Conservation (phyloP, 1,284 basidiomycete species). For the Fomitiporia mediterranea region DNA sequence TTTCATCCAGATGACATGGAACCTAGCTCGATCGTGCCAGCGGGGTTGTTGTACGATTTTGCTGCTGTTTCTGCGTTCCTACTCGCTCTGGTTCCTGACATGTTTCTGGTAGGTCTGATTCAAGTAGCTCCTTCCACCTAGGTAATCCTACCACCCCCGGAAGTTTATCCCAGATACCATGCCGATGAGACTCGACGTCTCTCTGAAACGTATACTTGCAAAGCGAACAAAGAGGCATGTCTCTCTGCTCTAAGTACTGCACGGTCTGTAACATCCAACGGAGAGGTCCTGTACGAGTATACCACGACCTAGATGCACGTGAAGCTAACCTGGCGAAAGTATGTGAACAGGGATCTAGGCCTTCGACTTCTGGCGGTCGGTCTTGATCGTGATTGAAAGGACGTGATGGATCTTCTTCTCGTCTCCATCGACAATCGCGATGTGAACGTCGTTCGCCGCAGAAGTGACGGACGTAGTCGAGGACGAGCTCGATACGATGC, state of each 20-base stretch:
- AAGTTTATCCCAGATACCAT: slow-evolving; percentile 44
- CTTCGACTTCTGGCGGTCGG: slow-evolving; percentile 23
- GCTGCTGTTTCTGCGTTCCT: neutral
- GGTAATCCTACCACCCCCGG: slow-evolving; percentile 43
- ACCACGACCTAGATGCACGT: slow-evolving; percentile 47
- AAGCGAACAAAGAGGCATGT: slow-evolving; percentile 33
- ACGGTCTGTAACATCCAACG: slow-evolving; percentile 50
- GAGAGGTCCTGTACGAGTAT: slow-evolving; percentile 46
- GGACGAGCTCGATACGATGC: slow-evolving; percentile 44
- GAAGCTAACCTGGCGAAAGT: slow-evolving; percentile 41
- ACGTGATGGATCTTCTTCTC: neutral
- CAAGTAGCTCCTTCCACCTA: slow-evolving; percentile 41
- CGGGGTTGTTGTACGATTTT: too few species aligned
- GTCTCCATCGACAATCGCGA: slow-evolving; percentile 23
- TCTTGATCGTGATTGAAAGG: neutral
- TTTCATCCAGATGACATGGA: too few species aligned
- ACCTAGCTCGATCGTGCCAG: neutral
- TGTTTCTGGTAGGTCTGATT: slow-evolving; percentile 26
- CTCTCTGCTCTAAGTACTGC: slow-evolving; percentile 34
- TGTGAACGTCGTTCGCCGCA: slow-evolving; percentile 34
- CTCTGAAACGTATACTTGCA: slow-evolving; percentile 42
- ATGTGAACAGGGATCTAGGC: slow-evolving; percentile 34
- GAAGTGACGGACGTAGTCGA: slow-evolving; percentile 46
- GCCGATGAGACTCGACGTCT: slow-evolving; percentile 38
- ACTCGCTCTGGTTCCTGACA: neutral